Conservation (phyloP, 345 rosid genomes). For the Pugionium dolabratum region DNA sequence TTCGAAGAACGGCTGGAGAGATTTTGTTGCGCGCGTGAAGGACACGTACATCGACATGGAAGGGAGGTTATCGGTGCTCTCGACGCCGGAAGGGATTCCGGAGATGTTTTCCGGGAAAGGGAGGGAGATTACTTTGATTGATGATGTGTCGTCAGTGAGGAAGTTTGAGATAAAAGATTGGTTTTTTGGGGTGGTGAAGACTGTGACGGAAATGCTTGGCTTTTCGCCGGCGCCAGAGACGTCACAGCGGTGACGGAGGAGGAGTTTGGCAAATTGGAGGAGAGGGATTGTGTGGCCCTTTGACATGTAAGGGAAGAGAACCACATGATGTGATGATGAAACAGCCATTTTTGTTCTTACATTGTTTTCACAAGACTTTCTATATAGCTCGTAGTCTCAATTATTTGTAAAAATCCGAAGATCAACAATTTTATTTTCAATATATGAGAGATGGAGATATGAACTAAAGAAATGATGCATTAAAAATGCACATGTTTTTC, state of each 20-base stretch:
- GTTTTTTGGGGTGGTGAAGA: slow-evolving; percentile 67
- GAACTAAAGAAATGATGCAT: no score
- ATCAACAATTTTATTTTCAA: no score
- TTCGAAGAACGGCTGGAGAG: slow-evolving; percentile 58
- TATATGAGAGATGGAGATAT: no score
- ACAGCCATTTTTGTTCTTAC: slow-evolving; percentile 2
- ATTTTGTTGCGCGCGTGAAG: slow-evolving; percentile 1
- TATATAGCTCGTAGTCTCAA: slow-evolving; percentile 8
- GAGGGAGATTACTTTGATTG: slow-evolving; percentile 45
- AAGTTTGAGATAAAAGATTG: slow-evolving; percentile 47
- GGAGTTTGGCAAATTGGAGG: slow-evolving; percentile 60
- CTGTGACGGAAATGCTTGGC: slow-evolving; percentile 40
- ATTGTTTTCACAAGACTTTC: background rate
- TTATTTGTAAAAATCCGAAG: no score
- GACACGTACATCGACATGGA: slow-evolving; percentile 49
- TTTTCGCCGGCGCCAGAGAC: background rate
- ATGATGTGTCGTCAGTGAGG: slow-evolving; percentile 42
- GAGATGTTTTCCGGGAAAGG: slow-evolving; percentile 8
- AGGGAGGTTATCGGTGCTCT: slow-evolving; percentile 43
- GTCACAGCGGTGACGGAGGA: slow-evolving; percentile 44
- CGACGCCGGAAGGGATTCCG: no score
- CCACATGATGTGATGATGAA: slow-evolving; percentile 41
- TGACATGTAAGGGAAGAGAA: slow-evolving; percentile 71
- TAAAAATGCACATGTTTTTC: no score
- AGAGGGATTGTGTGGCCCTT: slow-evolving; percentile 75